Percentiles rank a stretch among this genome's conserved stretches.
These are phyloP conservation scores for Apiotrichum siamense DNA, from an alignment of 1,284 basidiomycete species.

Conservation along the genomic window DNA sequence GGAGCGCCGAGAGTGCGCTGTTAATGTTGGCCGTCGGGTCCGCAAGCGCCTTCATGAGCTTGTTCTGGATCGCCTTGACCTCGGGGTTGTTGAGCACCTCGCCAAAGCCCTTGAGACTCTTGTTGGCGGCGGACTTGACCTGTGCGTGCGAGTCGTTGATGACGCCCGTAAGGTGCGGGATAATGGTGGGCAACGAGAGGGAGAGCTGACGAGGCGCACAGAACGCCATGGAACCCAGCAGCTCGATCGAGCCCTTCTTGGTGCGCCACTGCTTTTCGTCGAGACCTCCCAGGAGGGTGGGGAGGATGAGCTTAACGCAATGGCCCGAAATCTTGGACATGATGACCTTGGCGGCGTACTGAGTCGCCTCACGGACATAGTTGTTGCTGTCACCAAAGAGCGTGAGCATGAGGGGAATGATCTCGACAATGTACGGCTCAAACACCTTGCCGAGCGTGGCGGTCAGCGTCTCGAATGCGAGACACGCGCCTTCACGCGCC, in stretches of 20 bases:
- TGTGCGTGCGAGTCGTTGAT: slow-evolving; percentile 97
- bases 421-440: slow-evolving; percentile 80
- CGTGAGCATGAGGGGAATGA: slow-evolving; percentile 77
- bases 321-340: slow-evolving; percentile 91
- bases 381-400: slow-evolving; percentile 83
- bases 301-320: slow-evolving; percentile 91
- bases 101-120: slow-evolving; percentile 94
- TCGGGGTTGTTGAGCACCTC: slow-evolving; percentile 93
- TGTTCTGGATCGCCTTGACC: slow-evolving; percentile 86
- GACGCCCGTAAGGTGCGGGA: slow-evolving; percentile 88
- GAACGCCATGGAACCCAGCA: slow-evolving; percentile 97
- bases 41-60: slow-evolving; percentile 89
- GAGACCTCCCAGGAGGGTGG: slow-evolving; percentile 79
- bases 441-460: slow-evolving; percentile 80
- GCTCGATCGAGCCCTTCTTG: slow-evolving; percentile 94
- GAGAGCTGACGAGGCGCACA: slow-evolving; percentile 95
- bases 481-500: slow-evolving; percentile 87
- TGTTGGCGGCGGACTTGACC: slow-evolving; percentile 88
- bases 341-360: slow-evolving; percentile 87
- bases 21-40: slow-evolving; percentile 86
- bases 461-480: slow-evolving; percentile 89
- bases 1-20: slow-evolving; percentile 69
- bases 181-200: slow-evolving; percentile 89
- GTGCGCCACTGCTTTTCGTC: slow-evolving; percentile 99
- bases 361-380: slow-evolving; percentile 91